Evolutionary conservation across 495 filamentous ascomycete genomes (phyloP).

Genomic region (Xylaria scruposa): DNA sequence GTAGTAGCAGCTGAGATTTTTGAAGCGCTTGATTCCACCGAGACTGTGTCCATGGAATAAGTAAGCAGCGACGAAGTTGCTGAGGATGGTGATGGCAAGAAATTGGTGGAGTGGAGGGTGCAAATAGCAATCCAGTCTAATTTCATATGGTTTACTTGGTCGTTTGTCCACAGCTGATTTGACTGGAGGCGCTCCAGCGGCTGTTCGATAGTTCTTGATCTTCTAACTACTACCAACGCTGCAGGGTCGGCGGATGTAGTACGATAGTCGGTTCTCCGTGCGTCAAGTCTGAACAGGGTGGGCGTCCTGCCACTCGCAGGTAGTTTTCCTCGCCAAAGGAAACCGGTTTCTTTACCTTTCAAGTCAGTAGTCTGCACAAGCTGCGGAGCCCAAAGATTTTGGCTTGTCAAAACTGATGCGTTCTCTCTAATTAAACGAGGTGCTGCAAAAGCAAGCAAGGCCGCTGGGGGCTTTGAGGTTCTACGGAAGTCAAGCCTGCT

Average conservation of each 20-base stretch:
- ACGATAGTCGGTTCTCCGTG: slow-evolving; percentile 32
- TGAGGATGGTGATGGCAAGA: slow-evolving; percentile 29
- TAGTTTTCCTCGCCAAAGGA: slow-evolving; percentile 7
- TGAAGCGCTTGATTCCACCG: slow-evolving; percentile 25
- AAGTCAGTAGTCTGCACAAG: not conserved
- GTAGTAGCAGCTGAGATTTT: slow-evolving; percentile 26
- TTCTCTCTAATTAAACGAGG: slow-evolving; percentile 35
- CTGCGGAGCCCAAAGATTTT: slow-evolving; percentile 42
- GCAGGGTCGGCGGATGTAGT: slow-evolving; percentile 41
- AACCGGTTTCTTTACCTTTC: not conserved
- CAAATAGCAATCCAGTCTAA: slow-evolving; percentile 44
- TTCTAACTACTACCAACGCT: slow-evolving; percentile 36
- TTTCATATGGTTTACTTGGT: slow-evolving; percentile 18
- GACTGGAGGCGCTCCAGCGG: slow-evolving; percentile 42
- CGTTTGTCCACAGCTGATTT: slow-evolving; percentile 40
- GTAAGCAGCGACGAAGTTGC: not conserved
- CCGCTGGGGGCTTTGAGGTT: slow-evolving; percentile 46
- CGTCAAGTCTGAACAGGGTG: slow-evolving; percentile 35
- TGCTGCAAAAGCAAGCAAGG: slow-evolving; percentile 28
- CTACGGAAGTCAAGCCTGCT: slow-evolving; percentile 40
- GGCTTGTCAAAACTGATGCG: slow-evolving; percentile 37
- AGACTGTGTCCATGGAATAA: slow-evolving; percentile 27
- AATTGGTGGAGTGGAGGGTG: not conserved
- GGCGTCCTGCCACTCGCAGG: not conserved
- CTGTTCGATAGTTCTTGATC: slow-evolving; percentile 32